Evolutionary conservation across 495 filamentous ascomycete genomes (phyloP).

Genomic region (Penicillium robsamsonii): DNA sequence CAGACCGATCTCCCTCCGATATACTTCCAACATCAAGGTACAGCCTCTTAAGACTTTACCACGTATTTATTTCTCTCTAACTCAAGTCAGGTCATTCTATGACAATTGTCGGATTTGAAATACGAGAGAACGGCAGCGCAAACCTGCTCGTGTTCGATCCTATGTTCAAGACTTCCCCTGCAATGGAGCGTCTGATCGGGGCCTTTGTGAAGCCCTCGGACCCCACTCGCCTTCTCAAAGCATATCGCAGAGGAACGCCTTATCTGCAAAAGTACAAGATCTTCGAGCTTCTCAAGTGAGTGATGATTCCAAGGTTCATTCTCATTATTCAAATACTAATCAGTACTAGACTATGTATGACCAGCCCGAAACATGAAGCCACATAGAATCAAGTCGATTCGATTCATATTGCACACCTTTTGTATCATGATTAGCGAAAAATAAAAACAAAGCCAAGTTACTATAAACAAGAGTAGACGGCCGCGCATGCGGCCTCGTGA

Average conservation of each 20-base stretch:
- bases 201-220: constrained; percentile 40
- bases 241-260: constrained; percentile 64
- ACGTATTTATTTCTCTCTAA: not conserved
- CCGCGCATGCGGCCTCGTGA: too few relatives aligned
- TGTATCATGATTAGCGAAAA: not conserved
- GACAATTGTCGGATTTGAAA: constrained; percentile 87
- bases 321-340: constrained; percentile 2
- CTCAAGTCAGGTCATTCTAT: constrained; percentile 70
- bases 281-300: constrained; percentile 79
- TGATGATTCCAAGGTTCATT: not conserved
- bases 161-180: constrained; percentile 68
- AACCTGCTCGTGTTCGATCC: constrained; percentile 89
- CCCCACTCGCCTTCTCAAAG: constrained; percentile 59
- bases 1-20: constrained; percentile 74
- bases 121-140: constrained; percentile 57
- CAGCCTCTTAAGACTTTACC: not conserved
- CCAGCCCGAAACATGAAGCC: not conserved
- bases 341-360: constrained; percentile 8
- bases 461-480: not conserved
- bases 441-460: not conserved
- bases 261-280: constrained; percentile 68
- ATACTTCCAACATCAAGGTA: constrained; percentile 85
- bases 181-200: constrained; percentile 56
- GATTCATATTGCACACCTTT: not conserved
- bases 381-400: not conserved